Conservation (phyloP, 2,329 filamentous ascomycete genomes). For the Cryphonectria nitschkei region DNA sequence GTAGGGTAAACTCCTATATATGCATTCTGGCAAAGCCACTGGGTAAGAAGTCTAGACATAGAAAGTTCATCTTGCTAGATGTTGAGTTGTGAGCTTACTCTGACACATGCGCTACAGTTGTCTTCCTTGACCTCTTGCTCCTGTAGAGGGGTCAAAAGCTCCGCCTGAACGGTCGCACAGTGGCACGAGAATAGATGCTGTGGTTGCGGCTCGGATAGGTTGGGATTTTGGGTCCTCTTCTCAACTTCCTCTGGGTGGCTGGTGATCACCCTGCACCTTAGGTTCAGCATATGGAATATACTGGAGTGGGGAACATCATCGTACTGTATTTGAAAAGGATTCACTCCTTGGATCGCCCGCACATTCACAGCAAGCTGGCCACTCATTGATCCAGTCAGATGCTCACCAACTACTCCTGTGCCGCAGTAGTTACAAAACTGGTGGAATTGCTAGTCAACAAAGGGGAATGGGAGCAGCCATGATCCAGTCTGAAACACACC, state of each 20-base stretch:
- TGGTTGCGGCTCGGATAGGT: background rate
- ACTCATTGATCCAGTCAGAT: slow-evolving; percentile 6
- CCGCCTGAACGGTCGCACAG: slow-evolving; percentile 21
- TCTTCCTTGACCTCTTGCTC: slow-evolving; percentile 46
- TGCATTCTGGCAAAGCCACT: background rate
- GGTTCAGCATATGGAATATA: background rate
- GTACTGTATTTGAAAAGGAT: slow-evolving; percentile 22
- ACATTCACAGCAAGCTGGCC: slow-evolving; percentile 18
- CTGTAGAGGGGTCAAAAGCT: slow-evolving; percentile 39
- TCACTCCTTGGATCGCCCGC: slow-evolving; percentile 20
- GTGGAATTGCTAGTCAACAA: background rate
- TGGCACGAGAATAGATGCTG: slow-evolving; percentile 26
- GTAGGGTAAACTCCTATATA: slow-evolving; percentile 1
- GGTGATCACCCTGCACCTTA: background rate
- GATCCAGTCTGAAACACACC: background rate
- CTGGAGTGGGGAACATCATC: background rate
- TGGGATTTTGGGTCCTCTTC: background rate
- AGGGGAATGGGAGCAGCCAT: background rate
- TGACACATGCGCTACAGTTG: slow-evolving; percentile 35
- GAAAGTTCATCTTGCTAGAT: background rate
- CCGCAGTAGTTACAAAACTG: background rate
- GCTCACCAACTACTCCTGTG: background rate
- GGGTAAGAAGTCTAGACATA: background rate
- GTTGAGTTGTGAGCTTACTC: background rate
- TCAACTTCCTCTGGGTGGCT: background rate